A percentile compares a stretch with the other conserved stretches of the same genome.
These are phyloP conservation scores for Candida silvatica DNA, from an alignment of 805 yeast species.

Conservation along the genomic window DNA sequence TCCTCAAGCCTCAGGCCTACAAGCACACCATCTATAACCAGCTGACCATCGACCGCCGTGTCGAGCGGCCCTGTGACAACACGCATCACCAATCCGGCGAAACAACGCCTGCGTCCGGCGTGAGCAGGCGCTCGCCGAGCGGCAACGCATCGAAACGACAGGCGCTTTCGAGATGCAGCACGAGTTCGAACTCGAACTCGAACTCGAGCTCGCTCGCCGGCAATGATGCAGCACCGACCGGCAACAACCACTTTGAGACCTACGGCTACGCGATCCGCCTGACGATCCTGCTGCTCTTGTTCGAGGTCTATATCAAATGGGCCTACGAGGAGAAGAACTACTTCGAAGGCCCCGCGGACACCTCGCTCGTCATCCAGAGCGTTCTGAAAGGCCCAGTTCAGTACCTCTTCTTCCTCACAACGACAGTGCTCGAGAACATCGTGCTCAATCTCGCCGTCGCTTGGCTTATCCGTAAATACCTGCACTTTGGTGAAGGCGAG, in stretches of 20 bases:
- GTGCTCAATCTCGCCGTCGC: constrained; percentile 8
- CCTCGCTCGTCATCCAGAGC: constrained; percentile 17
- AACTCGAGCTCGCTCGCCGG: constrained; percentile 1
- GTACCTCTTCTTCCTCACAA: constrained; percentile 46
- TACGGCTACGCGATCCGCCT: constrained; percentile 30
- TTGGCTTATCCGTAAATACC: constrained; percentile 9
- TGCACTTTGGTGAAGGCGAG: constrained; percentile 20
- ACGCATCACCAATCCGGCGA: not conserved
- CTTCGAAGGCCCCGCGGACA: constrained; percentile 12
- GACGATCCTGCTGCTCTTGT: constrained; percentile 55
- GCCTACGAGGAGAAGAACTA: constrained; percentile 70
- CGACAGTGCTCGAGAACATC: constrained; percentile 32
- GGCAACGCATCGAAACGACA: not conserved
- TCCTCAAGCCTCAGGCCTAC: constrained; percentile 81
- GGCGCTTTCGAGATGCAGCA: not conserved
- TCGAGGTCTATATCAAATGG: constrained; percentile 90
- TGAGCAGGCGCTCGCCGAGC: not conserved
- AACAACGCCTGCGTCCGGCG: too few relatives aligned
- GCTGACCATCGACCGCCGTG: constrained; percentile 23
- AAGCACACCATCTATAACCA: constrained; percentile 80
- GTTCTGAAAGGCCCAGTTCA: constrained; percentile 35
- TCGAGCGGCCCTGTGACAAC: constrained; percentile 1
- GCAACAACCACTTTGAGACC: constrained; percentile 1
- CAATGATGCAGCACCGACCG: not conserved
- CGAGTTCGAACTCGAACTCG: not conserved